Percentiles rank a stretch among this genome's conserved stretches.
Evolutionary conservation across 1,284 basidiomycete genomes (phyloP).

Genomic region (Polyporus tsugae): DNA sequence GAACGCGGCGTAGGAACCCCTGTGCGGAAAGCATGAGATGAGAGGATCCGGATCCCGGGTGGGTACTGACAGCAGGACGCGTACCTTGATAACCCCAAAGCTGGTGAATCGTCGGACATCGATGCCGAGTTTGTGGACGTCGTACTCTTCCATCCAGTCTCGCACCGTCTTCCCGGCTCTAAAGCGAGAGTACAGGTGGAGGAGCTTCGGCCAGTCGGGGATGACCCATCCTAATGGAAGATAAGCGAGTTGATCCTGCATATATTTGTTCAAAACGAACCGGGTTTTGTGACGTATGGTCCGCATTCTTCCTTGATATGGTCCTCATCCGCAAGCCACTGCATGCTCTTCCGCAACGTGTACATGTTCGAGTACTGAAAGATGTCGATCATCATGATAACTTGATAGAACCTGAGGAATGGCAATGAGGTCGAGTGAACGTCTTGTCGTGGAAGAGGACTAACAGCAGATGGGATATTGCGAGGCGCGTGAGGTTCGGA

Average conservation of each 20-base stretch:
- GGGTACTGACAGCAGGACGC: neutral
- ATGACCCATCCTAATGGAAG: conserved; percentile 53
- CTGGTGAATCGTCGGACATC: conserved; percentile 96
- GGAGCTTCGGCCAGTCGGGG: conserved; percentile 84
- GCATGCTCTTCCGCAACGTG: conserved; percentile 84
- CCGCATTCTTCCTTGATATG: conserved; percentile 91
- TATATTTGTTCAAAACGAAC: conserved; percentile 43
- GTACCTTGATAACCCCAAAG: conserved; percentile 97
- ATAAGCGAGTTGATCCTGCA: neutral
- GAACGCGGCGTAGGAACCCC: conserved; percentile 94
- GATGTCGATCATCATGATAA: conserved; percentile 95
- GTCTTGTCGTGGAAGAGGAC: conserved; percentile 37
- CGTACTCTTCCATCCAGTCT: conserved; percentile 89
- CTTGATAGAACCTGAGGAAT: conserved; percentile 82
- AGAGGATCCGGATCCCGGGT: too few species aligned
- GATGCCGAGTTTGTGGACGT: conserved; percentile 78
- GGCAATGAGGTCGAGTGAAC: neutral
- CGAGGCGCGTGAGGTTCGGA: conserved; percentile 82
- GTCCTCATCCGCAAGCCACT: conserved; percentile 84
- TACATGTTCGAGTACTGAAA: conserved; percentile 99
- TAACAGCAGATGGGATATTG: conserved; percentile 92
- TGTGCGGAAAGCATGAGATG: conserved; percentile 8
- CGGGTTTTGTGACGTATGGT: conserved; percentile 84
- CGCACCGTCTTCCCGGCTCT: conserved; percentile 85
- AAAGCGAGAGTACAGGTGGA: conserved; percentile 89